These are phyloP conservation scores for Leccinum uliginosum DNA, from an alignment of 768 basidiomycete species.

Conservation along the genomic window DNA sequence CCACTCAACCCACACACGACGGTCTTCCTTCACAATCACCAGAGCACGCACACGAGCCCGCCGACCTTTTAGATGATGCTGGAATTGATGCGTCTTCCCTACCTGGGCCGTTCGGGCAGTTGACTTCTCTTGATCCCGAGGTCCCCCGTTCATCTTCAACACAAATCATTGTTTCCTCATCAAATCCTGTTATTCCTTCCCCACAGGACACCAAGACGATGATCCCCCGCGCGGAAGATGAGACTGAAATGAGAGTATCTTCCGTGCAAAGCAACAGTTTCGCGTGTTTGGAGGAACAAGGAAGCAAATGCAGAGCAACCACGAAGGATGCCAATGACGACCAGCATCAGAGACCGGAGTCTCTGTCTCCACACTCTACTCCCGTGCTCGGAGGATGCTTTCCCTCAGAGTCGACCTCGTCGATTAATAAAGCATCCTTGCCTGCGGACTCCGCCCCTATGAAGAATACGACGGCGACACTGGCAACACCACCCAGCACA, in stretches of 20 bases:
- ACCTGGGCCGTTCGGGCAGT: constrained; percentile 3
- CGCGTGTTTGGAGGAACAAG: constrained; percentile 1
- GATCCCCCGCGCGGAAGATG: not conserved
- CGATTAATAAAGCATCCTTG: constrained; percentile 11
- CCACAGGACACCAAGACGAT: not conserved
- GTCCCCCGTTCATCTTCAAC: not conserved
- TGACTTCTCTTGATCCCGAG: not conserved
- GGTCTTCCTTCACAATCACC: constrained; percentile 24
- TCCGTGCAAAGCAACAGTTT: not conserved
- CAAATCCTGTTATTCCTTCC: not conserved
- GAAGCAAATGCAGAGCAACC: constrained; percentile 35
- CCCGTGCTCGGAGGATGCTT: constrained; percentile 37
- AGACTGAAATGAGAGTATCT: not conserved
- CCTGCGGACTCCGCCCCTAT: constrained; percentile 2
- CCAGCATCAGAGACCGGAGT: constrained; percentile 43
- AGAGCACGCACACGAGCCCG: constrained; percentile 9
- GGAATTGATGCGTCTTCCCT: constrained; percentile 2
- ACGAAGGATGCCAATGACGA: constrained; percentile 2
- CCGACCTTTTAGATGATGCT: constrained; percentile 1
- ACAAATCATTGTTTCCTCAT: constrained; percentile 4
- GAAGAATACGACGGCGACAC: constrained; percentile 15
- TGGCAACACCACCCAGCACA: constrained; percentile 18
- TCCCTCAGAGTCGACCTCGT: constrained; percentile 15
- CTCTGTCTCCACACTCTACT: constrained; percentile 58
- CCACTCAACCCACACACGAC: constrained; percentile 12